Evolutionary conservation across 768 basidiomycete genomes (phyloP), one percentile per base, ranked within the genome.

Genomic region (Sarcomyxa edulis): DNA sequence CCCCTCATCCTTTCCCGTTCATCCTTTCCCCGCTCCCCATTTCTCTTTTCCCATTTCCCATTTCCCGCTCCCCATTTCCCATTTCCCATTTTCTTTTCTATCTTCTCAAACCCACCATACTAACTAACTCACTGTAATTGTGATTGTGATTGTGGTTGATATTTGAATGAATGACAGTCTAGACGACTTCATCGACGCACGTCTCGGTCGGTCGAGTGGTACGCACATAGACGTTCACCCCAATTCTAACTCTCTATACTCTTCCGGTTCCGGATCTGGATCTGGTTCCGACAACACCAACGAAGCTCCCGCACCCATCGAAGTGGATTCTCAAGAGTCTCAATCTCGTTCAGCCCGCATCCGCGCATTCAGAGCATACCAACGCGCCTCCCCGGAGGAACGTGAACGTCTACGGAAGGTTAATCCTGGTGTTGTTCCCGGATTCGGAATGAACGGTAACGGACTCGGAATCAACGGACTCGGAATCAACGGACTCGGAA

Each of bases 151-250:
- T n/a, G n/a, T n/a, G n/a, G n/a, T n/a, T n/a, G n/a, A 33, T 19
- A 10, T 18, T 18, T 27, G 8, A 22, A 8, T n/a, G 15, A 10
- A 34, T 30, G 29, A 16, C 41, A 85, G 83, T 50, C 66, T 89
- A 20, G 90, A 93, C 48, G 88, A 91, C 56, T 81, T 89, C 60
- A 90, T 93, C 45, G 83, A 87, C 49, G 69, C 76, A 10, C 84
- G 88, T 11, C 67, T 84, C 2, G 89, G 89, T 5, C 76, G 78
- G 7, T 61, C 71, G 27, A 60, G 71, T 9, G 71, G 65, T 22
- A n/a, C n/a, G n/a, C n/a, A 72, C 45, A 64, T 70, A 31, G 70
- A 69, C 46, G 64, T 68, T 48, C 69, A 63, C 40, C 66, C 67
- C 5, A 12, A 18, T 25, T 12, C n/a, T 10, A 28, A 36, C 19